These are phyloP conservation scores for Gryganskiella cystojenkinii DNA, from an alignment of 192 early-diverging fungal genomes.

Conservation along the genomic window DNA sequence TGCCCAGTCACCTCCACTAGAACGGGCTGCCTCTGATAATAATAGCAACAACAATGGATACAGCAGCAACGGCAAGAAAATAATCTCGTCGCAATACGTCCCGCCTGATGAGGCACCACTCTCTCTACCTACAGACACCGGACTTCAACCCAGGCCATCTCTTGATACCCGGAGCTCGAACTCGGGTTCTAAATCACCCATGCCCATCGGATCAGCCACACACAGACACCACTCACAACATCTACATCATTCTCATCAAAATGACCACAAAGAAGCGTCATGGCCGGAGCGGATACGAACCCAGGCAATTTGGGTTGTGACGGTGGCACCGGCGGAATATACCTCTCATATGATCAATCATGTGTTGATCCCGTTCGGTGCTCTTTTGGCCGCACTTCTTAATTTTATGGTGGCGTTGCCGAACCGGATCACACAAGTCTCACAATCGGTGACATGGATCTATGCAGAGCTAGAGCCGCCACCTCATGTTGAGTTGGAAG, in stretches of 20 bases:
- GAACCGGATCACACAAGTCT: slow-evolving; percentile 17
- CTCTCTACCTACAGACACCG: slow-evolving; percentile 5
- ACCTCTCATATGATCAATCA: slow-evolving; percentile 28
- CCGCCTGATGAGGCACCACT: slow-evolving; percentile 15
- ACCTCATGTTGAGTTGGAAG: slow-evolving; percentile 40
- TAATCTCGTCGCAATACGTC: slow-evolving; percentile 2
- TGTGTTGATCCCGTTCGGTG: slow-evolving; percentile 27
- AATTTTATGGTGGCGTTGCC: slow-evolving; percentile 29
- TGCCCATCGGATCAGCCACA: no score
- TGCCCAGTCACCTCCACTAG: neutral
- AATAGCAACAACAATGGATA: no score
- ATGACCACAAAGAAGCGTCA: neutral
- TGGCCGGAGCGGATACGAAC: neutral
- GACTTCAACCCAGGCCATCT: neutral
- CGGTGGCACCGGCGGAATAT: slow-evolving; percentile 23
- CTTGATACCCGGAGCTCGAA: no score
- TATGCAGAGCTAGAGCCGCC: slow-evolving; percentile 51
- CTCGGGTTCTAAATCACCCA: neutral
- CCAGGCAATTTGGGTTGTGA: slow-evolving; percentile 8
- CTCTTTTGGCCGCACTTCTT: slow-evolving; percentile 12
- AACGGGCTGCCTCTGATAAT: neutral
- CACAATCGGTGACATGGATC: slow-evolving; percentile 41
- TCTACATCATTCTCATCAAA: neutral
- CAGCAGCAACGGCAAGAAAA: neutral
- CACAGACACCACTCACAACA: no score